Evolutionary conservation across 73 alveolate genomes (phyloP).

Genomic region (Symbiodinium natans): DNA sequence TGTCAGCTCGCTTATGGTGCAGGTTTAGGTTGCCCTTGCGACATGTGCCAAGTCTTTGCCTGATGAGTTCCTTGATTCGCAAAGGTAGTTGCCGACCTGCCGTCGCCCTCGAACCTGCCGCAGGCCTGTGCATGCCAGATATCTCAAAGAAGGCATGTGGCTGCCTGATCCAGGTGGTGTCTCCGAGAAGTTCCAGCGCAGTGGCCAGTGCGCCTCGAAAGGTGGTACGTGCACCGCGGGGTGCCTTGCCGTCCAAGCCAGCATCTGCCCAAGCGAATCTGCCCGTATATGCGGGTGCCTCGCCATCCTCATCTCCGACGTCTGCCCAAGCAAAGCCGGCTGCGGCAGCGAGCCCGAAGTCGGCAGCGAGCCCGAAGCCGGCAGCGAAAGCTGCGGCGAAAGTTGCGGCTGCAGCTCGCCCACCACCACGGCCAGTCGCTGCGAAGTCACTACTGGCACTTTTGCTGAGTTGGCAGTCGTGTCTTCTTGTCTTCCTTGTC

Average conservation of each 20-base stretch:
- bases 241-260: background rate
- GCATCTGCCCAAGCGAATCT: background rate
- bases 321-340: background rate
- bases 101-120: too few relatives aligned
- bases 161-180: background rate
- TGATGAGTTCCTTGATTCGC: too few relatives aligned
- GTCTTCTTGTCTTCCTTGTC: too few relatives aligned
- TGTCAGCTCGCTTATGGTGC: too few relatives aligned
- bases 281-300: too few relatives aligned
- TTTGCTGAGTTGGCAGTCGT: too few relatives aligned
- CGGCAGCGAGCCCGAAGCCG: background rate
- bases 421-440: background rate
- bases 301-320: background rate
- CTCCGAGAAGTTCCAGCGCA: background rate
- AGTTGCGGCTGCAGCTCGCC: conserved; percentile 15
- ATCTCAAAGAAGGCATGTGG: too few relatives aligned
- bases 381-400: conserved; percentile 9
- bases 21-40: too few relatives aligned
- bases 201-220: background rate
- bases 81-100: too few relatives aligned
- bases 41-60: too few relatives aligned
- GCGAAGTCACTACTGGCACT: background rate
- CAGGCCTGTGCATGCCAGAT: too few relatives aligned
- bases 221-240: background rate
- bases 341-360: too few relatives aligned